Evolutionary conservation across 768 basidiomycete genomes (phyloP), one percentile per base, ranked within the genome.

Genomic region (Saitozyma podzolica): DNA sequence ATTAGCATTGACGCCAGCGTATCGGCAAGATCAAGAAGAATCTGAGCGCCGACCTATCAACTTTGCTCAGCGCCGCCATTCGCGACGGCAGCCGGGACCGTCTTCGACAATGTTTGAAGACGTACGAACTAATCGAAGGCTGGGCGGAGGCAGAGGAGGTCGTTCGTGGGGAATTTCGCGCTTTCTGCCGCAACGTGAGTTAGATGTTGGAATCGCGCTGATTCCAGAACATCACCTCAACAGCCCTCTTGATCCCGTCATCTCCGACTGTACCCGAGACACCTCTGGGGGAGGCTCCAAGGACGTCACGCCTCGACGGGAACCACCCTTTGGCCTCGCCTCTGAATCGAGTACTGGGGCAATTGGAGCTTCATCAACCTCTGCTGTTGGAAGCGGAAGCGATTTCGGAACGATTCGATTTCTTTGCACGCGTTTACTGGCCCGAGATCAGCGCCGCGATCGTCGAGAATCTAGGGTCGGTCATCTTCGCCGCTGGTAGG

Each of bases 101-200:
- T 5, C 56, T 80, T 3, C 54, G 48, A 20, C 69, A 74, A 19
- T 77, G 74, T 50, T 54, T 80, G n/a, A 70, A 67, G 54, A 75
- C 74, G 4, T 80, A 80, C 50, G 74, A 77, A n/a, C 78, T 84
- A 8, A 81, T 99, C 54, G 85, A 87, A 11, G 84, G 92, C 8
- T 92, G 91, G 90, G 81, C 86, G 69, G 87, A 90, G 65, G 95
- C 93, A 1, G 94, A 95, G 80, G 90, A 92, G 62, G 87, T 96
- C 16, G 80, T 61, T 14, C 51, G 52, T 8, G 14, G 10, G 9
- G 14, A 13, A 20, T 61, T 37, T 10, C 53, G 13, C 47, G 29
- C 29, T 29, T 29, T 29, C 13, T 94, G 93, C 70, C 87, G 85
- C 70, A 89, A 89, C 83, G 92, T 89, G 57, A 45, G 76, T 69